Percentiles rank a stretch among this genome's conserved stretches.
Conservation (phyloP, 2,329 filamentous ascomycete genomes). For the Exophiala phaeomuriformis region DNA sequence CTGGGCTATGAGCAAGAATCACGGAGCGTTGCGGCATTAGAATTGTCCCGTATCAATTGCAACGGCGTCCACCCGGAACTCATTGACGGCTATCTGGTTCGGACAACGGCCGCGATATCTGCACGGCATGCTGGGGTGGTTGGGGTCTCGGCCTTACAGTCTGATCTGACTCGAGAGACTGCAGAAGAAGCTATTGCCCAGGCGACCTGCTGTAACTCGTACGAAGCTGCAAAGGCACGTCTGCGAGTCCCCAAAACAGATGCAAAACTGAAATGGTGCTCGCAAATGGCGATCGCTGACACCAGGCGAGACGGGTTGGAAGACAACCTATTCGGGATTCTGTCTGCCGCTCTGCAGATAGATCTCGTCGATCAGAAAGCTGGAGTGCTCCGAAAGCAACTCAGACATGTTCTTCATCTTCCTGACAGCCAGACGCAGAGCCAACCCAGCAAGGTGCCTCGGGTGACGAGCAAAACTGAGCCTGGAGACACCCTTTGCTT, state of each 20-base stretch:
- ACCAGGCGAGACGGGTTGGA: background rate
- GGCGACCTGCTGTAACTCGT: background rate
- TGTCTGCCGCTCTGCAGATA: background rate
- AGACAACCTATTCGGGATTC: background rate
- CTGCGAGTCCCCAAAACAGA: constrained; percentile 3
- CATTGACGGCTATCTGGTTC: constrained; percentile 1
- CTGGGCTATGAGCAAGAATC: constrained; percentile 2
- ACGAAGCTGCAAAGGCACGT: background rate
- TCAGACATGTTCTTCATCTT: background rate
- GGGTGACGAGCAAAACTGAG: background rate
- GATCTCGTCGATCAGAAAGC: background rate
- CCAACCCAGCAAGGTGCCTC: background rate
- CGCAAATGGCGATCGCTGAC: background rate
- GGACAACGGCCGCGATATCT: constrained; percentile 1
- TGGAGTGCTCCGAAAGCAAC: background rate
- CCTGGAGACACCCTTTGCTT: background rate
- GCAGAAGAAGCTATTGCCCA: background rate
- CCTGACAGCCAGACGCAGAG: background rate
- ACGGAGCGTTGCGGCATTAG: background rate
- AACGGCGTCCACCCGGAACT: background rate
- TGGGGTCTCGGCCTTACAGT: constrained; percentile 1
- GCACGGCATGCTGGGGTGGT: background rate
- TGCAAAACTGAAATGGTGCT: constrained; percentile 1
- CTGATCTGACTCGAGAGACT: background rate
- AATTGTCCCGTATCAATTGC: constrained; percentile 5